phyloP scores from a whole-genome alignment of 371 early-diverging fungal species.

The Batkoa obscura region DNA sequence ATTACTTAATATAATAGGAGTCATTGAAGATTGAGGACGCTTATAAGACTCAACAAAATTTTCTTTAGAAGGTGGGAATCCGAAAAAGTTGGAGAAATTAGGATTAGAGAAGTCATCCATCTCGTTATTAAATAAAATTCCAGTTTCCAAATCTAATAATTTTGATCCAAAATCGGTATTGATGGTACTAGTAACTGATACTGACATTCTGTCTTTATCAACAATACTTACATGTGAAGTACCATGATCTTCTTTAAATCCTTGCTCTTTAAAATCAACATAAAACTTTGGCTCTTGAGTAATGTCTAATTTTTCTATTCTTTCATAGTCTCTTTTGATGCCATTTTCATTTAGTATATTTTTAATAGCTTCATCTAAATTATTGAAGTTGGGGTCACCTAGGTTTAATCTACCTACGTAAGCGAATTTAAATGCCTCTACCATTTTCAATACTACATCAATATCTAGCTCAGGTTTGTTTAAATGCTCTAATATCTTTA shows the following conservation, averaged over 20 bases:
- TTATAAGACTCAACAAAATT: slow-evolving; percentile 79
- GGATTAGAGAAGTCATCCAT: slow-evolving; percentile 98
- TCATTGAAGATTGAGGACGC: slow-evolving; percentile 79
- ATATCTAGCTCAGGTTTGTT: slow-evolving; percentile 32
- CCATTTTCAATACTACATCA: slow-evolving; percentile 49
- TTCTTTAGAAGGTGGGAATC: slow-evolving; percentile 55
- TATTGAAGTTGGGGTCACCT: slow-evolving; percentile 59
- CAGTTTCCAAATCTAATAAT: slow-evolving; percentile 79
- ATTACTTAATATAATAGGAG: slow-evolving; percentile 68
- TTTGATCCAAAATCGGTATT: slow-evolving; percentile 90
- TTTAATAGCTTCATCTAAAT: slow-evolving; percentile 20
- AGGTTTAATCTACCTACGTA: slow-evolving; percentile 67
- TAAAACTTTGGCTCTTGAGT: no score
- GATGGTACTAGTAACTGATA: slow-evolving; percentile 84
- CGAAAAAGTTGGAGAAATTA: slow-evolving; percentile 62
- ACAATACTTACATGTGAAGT: slow-evolving; percentile 94
- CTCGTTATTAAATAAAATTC: slow-evolving; percentile 94
- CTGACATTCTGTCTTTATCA: slow-evolving; percentile 68
- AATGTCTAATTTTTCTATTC: no score
- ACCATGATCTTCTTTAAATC: slow-evolving; percentile 74
- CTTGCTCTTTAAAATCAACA: no score
- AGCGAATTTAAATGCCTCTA: slow-evolving; percentile 86
- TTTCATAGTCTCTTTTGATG: no score
- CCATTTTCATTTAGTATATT: no score
- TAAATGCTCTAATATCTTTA: slow-evolving; percentile 57